Base-by-base conservation (phyloP, 1,139 yeast genomes). In the Pichia sp. region DNA sequence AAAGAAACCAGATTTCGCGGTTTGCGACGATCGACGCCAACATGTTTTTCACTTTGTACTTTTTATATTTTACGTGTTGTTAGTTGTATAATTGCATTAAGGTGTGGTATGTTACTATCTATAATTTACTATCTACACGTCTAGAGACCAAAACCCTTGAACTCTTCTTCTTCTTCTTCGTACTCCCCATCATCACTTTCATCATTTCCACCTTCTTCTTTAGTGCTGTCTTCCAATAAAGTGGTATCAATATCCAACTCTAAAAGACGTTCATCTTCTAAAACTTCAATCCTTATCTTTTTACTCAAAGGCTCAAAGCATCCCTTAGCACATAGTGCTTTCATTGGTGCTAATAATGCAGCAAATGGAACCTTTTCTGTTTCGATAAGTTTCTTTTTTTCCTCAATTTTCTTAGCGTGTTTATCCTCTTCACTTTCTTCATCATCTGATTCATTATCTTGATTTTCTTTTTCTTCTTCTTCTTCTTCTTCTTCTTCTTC, bases 191-290 rank as follows among this genome's bases (percentile, higher is more conserved):
- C 64, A 5, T 59, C 65, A 11, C 58, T 60, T 16, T 59, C 64
- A 6, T 59, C 65, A 11, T 61, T 64, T 28, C 58, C 67, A n/a
- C 58, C 61, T 2, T 56, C 62, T n/a, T 68, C 71, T 11, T 60
- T 57, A 3, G 55, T 60, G 29, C 52, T 59, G 9, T 56, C 54
- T n/a, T 55, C 56, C 8, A 58, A 65, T 49, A 73, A 72, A 11
- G 69, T 64, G 3, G 79, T 74, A n/a, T 83, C 67, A 5, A 83
- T 73, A 9, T 83, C 86, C 96, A 96, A 88, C 42, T 73, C 73
- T 39, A 68, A 67, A 53, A 89, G 73, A 63, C 95, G 76, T 39
- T 72, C 70, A 65, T 90, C 96, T 1, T 72, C 72, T 51, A 87
- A 70, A 1, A 91, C 76, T 45, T 87, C 95, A 45, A 78, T 81